Conservation (phyloP, 495 filamentous ascomycete species). For the Thermothielavioides terrestris region DNA sequence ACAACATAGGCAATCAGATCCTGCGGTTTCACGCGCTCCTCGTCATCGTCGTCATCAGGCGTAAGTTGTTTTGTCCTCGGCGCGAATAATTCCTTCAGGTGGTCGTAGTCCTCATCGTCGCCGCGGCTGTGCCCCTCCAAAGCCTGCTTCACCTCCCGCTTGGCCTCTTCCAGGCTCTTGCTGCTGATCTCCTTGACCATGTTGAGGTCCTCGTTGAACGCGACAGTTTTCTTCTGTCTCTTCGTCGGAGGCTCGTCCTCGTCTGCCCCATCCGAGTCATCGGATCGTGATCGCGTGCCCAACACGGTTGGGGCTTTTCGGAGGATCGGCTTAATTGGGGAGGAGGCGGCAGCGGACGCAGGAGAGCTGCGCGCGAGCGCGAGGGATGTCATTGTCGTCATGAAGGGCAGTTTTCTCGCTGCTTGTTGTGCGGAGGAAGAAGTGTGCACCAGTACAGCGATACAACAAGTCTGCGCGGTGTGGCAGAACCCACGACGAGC, state of each 20-base stretch:
- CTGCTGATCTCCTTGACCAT: slow-evolving; percentile 47
- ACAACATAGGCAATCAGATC: slow-evolving; percentile 65
- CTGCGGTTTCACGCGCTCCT: slow-evolving; percentile 32
- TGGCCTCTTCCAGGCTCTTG: slow-evolving; percentile 46
- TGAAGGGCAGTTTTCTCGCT: not conserved
- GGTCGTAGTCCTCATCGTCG: slow-evolving; percentile 64
- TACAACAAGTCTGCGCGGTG: not conserved
- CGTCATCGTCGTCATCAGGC: slow-evolving; percentile 15
- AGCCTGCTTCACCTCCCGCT: slow-evolving; percentile 64
- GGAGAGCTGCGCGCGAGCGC: slow-evolving; percentile 16
- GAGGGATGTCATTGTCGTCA: slow-evolving; percentile 25
- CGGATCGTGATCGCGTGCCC: slow-evolving; percentile 29
- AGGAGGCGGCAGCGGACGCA: slow-evolving; percentile 12
- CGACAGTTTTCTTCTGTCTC: slow-evolving; percentile 45
- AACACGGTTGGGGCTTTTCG: slow-evolving; percentile 30
- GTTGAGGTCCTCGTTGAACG: slow-evolving; percentile 66
- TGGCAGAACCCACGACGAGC: not conserved
- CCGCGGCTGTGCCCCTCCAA: slow-evolving; percentile 58
- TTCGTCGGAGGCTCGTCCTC: slow-evolving; percentile 48
- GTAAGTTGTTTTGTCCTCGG: slow-evolving; percentile 27
- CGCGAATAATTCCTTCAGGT: slow-evolving; percentile 59
- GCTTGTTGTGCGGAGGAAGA: not conserved
- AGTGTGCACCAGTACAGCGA: no score
- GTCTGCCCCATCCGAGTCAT: slow-evolving; percentile 36
- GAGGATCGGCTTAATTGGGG: slow-evolving; percentile 40